Base-by-base conservation (phyloP, 352 stramenopile species). In the Phytophthora macrochlamydospora region DNA sequence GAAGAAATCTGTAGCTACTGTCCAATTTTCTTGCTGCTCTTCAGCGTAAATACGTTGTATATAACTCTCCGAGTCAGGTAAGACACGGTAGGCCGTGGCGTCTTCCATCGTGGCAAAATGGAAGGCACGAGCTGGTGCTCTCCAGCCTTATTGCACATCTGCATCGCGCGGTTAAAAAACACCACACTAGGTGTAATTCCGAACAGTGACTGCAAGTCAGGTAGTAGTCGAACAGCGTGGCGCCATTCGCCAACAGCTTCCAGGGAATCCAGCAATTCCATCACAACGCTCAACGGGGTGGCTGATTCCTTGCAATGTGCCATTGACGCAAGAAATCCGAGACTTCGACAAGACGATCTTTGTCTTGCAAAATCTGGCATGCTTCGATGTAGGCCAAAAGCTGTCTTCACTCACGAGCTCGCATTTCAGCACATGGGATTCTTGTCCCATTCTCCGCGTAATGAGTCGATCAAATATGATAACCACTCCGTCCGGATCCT, bases 51-150 rank as follows among this genome's bases (percentile, higher is more conserved):
- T 92, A 9, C 67, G 74, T 77, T 94, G 73, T n/a, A 93, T 81
- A 46, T 90, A 93, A 56, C 81, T 90, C 57, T 81, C 78, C 11
- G 70, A 63, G 9, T 80, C 80, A 13, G 81, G 82, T 48, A 59
- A 73, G 7, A 92, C 63, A 3, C 69, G 79, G 45, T 87, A 87
- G 14, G 65, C 71, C 7, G 62, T 57, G 9, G 78, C 52, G 53
- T 81, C 74, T 33, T 90, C 72, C 81, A 94, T 91, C 1, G 81
- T 90, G 40, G 69, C 49, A 92, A 94, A 56, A 94, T 91, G 52
- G 78, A 82, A 35, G 83, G 69, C 14, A 78, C 81, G 11, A 76
- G 66, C 12, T 82, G 69, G 53, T 81, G 73, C 65, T 90, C 67
- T 37, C 51, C 68, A n/a, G 73, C 81, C 3, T 32, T 30, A 45